These are phyloP conservation scores for Fusarium sp. DNA, from an alignment of 2,329 filamentous ascomycete species.

Conservation along the genomic window DNA sequence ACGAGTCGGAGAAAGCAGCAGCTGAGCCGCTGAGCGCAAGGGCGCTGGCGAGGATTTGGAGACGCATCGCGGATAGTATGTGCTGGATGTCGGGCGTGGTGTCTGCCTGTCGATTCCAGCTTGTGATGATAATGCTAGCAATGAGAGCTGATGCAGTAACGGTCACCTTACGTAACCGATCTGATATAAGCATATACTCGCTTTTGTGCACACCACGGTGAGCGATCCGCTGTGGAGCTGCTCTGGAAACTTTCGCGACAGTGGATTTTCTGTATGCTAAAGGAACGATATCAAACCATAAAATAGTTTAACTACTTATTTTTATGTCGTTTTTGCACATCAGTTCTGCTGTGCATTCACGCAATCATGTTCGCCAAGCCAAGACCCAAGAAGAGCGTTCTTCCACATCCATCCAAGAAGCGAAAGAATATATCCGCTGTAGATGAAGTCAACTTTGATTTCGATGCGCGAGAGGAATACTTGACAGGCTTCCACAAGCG, in stretches of 20 bases:
- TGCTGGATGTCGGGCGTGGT: constrained; percentile 42
- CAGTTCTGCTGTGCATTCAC: neutral
- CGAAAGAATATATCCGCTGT: constrained; percentile 71
- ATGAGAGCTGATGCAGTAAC: constrained; percentile 45
- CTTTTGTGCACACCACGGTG: constrained; percentile 48
- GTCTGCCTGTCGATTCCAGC: constrained; percentile 47
- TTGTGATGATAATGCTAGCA: constrained; percentile 40
- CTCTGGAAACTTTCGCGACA: constrained; percentile 43
- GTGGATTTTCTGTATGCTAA: constrained; percentile 34
- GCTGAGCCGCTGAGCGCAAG: constrained; percentile 69
- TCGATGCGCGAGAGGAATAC: constrained; percentile 82
- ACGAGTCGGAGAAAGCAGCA: constrained; percentile 85
- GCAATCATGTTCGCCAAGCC: constrained; percentile 67
- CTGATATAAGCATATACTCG: constrained; percentile 38
- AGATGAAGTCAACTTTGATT: constrained; percentile 89
- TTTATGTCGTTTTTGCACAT: neutral
- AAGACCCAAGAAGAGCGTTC: constrained; percentile 67
- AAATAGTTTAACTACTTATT: constrained; percentile 16
- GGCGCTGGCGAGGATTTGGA: constrained; percentile 63
- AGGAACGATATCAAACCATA: constrained; percentile 14
- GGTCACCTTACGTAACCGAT: constrained; percentile 47
- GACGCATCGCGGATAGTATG: constrained; percentile 63
- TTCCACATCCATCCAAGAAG: constrained; percentile 74
- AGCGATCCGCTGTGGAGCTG: constrained; percentile 21
- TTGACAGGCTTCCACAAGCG: constrained; percentile 97